Base-by-base conservation (phyloP, 2,329 filamentous ascomycete genomes). In the Tolypocladium amazonense region DNA sequence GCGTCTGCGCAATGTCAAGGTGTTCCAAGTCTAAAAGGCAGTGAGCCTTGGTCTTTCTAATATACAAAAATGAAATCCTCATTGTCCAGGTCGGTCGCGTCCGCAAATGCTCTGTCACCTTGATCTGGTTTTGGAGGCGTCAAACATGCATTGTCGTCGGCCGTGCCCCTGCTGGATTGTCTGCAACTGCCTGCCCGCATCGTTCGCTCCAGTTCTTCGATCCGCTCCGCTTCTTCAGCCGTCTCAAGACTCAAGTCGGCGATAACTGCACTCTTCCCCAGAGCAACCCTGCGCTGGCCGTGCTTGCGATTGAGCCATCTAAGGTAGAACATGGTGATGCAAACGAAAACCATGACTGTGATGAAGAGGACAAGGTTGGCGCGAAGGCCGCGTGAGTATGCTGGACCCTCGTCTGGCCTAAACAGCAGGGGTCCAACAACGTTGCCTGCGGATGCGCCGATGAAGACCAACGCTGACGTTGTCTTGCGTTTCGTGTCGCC, bases 401-500 rank as follows among this genome's bases (percentile, higher is more conserved):
- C 74, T 68, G 61, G 73, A 64, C 58, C 74, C 69, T 69, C 75
- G 59, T 77, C 77, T 0, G 83, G 81, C 4, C 81, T 85, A 69
- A 87, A 89, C 0, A 88, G 74, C 55, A 85, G 79, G 0, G 86
- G 86, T 0, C 86, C 86, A 27, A 88, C 74, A 41, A 88, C 83
- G 64, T 89, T 89, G 7, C 86, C 87, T 1, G 80, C 81, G 57
- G 81, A 87, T 61, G 85, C 81, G 5, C 85, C 84, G 55, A 89
- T 79, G 65, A 89, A 86, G 1, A 89, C 75, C 8, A 87, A 76
- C 15, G 80, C 85, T 0, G 85, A 88, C 0, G 82, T 86, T 12
- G 82, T 80, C 66, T 88, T 88, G 63, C 84, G 83, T 71, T 89
- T 89, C 0, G 86, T 89, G 66, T 89, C 85, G 1, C 87, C 86